Evolutionary conservation across 2,329 filamentous ascomycete species (phyloP), one percentile per base, ranked within the genome.

Genomic region (Shiraia sp.): DNA sequence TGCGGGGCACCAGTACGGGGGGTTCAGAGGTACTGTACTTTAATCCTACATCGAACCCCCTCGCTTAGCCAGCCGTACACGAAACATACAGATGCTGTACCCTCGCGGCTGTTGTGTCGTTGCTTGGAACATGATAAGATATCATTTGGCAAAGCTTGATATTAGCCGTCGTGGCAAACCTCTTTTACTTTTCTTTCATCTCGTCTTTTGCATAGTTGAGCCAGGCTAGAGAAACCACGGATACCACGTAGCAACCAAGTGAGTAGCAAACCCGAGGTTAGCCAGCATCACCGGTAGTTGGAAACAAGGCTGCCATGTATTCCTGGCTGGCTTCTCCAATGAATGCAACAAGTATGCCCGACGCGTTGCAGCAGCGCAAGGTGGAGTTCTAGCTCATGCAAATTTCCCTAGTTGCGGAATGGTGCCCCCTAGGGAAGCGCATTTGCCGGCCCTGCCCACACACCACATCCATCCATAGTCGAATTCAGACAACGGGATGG

Each of bases 1-100:
- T 54, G 51, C 46, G 48, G 48, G 47, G 47, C 44, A 44, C 34
- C 27, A 27, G 40, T 32, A 41, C 23, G 22, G n/a, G n/a, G n/a
- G n/a, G n/a, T n/a, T 22, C 8, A 22, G 19, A 22, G 19, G 19
- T 22, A 22, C 8, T 22, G 40, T 41, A 36, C 36, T 38, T 41
- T 29, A 26, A 32, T 30, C 26, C 24, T 24, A 15, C 31, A 30
- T 29, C 19, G 28, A 22, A 16, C 9, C 23, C n/a, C 10, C 30
- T 15, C 16, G 29, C 32, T 13, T 16, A n/a, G n/a, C n/a, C n/a
- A n/a, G n/a, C n/a, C n/a, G n/a, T n/a, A n/a, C n/a, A n/a, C n/a
- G n/a, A n/a, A n/a, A n/a, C n/a, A n/a, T n/a, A 15, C 13, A 10
- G 33, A 22, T 13, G 38, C 32, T 34, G 24, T 40, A 33, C 34